These are phyloP conservation scores for Pythium monospermum DNA, from an alignment of 352 stramenopile species.

Conservation along the genomic window DNA sequence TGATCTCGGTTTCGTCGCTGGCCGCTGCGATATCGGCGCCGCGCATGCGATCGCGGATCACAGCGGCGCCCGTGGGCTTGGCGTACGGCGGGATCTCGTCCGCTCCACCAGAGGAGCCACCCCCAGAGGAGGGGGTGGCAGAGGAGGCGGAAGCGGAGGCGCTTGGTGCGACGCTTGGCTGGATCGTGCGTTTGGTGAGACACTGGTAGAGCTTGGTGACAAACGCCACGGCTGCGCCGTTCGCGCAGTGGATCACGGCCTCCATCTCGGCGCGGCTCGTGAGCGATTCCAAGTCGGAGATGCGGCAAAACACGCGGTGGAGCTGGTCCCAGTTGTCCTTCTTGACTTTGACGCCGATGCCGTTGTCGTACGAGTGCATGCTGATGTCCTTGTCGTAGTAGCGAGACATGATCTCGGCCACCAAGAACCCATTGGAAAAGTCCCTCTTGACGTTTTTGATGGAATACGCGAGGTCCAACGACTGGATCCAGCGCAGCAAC, in stretches of 20 bases:
- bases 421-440: constrained; percentile 89
- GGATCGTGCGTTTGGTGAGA: constrained; percentile 85
- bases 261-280: constrained; percentile 56
- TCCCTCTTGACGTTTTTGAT: constrained; percentile 92
- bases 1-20: constrained; percentile 62
- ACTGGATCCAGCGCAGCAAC: constrained; percentile 91
- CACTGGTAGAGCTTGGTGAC: constrained; percentile 88
- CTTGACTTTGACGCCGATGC: constrained; percentile 86
- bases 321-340: constrained; percentile 92
- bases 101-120: no score
- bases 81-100: constrained; percentile 75
- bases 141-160: neutral
- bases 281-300: constrained; percentile 63
- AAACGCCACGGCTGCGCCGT: constrained; percentile 79
- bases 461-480: constrained; percentile 89
- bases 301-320: constrained; percentile 68
- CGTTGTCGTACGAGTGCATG: constrained; percentile 93
- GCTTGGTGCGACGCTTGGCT: constrained; percentile 36
- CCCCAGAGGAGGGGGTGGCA: neutral
- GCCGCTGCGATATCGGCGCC: constrained; percentile 64
- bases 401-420: constrained; percentile 88
- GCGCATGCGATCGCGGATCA: constrained; percentile 85
- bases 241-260: constrained; percentile 87
- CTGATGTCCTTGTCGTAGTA: constrained; percentile 92
- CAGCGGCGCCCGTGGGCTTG: constrained; percentile 71